Evolutionary conservation across 1,284 basidiomycete species (phyloP), one percentile per base, ranked within the genome.

Genomic region (Vanrija sp.): DNA sequence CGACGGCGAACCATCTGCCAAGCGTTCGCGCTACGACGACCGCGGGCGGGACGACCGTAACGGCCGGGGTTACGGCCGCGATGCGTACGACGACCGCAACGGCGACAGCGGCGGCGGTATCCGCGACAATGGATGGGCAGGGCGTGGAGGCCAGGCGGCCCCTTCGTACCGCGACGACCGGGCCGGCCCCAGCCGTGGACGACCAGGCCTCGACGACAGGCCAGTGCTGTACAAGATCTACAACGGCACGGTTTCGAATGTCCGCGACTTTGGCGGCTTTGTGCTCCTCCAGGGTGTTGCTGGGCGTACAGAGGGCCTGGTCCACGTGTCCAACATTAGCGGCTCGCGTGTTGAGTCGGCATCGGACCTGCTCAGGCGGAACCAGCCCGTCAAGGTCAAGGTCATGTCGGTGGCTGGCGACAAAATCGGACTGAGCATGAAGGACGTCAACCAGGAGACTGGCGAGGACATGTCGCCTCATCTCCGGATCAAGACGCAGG

Each of bases 181-280:
- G 50, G 53, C n/a, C 6, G 45, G 24, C 16, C 10, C 38, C n/a
- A 39, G 36, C 24, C 6, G 15, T 8, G 20, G 16, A 7, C 75
- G 81, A 41, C 67, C 75, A 9, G 65, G 68, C 22, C 47, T 87
- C 42, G 92, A 98, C 71, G 89, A 95, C 39, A 80, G 80, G 48
- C 93, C 96, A 0, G 79, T 97, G 2, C 72, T 97, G 38, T 97
- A 87, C 84, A 98, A 98, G 80, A 92, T 98, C 44, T 98, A 98
- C 77, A 81, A 84, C 55, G 95, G 93, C 7, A 85, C 84, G 53
- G 86, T 98, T 22, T 82, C 87, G 6, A 85, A 87, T 18, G 69
- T 98, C 67, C 92, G 90, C 72, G 95, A 98, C 62, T 98, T 98
- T 73, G 95, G 95, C 49, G 93, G 90, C 0, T 98, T 98, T 68